Conservation (phyloP, 2,329 filamentous ascomycete genomes). For the Eutypa lata region DNA sequence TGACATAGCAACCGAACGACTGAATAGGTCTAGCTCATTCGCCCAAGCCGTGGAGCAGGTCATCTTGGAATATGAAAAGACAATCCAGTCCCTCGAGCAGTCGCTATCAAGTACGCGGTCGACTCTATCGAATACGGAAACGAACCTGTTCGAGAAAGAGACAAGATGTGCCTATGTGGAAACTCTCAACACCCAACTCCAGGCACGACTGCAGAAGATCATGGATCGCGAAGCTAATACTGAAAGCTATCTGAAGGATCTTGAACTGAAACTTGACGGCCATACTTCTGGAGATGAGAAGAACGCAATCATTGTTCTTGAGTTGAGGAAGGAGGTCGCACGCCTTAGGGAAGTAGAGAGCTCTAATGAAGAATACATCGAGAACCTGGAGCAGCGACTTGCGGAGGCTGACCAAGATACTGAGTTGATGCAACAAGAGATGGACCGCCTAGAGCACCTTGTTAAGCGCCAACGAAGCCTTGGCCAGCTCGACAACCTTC, state of each 20-base stretch:
- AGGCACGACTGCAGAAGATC: conserved; percentile 85
- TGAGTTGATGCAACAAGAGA: conserved; percentile 94
- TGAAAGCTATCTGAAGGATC: conserved; percentile 86
- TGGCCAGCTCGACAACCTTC: conserved; percentile 87
- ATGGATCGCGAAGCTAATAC: conserved; percentile 89
- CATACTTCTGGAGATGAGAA: conserved; percentile 91
- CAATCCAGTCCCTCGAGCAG: conserved; percentile 88
- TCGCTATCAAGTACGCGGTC: conserved; percentile 85
- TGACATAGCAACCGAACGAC: conserved; percentile 77
- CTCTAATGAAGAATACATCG: conserved; percentile 93
- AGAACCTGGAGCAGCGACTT: conserved; percentile 89
- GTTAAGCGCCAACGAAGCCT: conserved; percentile 93
- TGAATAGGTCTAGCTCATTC: conserved; percentile 94
- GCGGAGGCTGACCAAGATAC: conserved; percentile 95
- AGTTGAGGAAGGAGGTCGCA: conserved; percentile 87
- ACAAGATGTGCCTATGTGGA: conserved; percentile 91
- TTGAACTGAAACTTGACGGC: conserved; percentile 86
- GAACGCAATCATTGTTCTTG: conserved; percentile 78
- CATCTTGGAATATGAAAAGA: conserved; percentile 97
- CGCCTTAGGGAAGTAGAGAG: conserved; percentile 87
- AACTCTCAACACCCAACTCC: conserved; percentile 86
- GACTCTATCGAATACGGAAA: conserved; percentile 81
- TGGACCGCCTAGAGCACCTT: conserved; percentile 90
- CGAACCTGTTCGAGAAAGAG: conserved; percentile 84
- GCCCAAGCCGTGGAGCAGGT: conserved; percentile 95